phyloP scores from a whole-genome alignment of 371 early-diverging fungal genomes.

The Amoeboaphelidium protococcarum region DNA sequence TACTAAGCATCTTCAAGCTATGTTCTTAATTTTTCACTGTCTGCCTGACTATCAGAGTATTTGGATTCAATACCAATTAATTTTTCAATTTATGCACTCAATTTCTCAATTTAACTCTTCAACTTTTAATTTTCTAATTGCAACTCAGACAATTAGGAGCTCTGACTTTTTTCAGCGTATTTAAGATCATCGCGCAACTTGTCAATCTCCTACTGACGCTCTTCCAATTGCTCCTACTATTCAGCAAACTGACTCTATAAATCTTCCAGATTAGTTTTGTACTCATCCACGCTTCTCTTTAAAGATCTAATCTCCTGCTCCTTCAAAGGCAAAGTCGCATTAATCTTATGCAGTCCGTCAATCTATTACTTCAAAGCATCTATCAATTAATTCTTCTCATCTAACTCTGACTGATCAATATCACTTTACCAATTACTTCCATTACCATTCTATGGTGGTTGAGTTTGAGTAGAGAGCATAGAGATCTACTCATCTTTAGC shows the following conservation, averaged over 20 bases:
- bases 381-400: neutral
- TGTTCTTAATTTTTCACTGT: too few relatives aligned
- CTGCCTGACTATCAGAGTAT: too few relatives aligned
- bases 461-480: too few relatives aligned
- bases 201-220: neutral
- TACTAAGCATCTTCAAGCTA: too few relatives aligned
- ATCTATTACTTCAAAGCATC: neutral
- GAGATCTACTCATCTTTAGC: too few relatives aligned
- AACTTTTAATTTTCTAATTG: too few relatives aligned
- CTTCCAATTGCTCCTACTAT: neutral
- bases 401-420: constrained; percentile 8
- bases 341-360: neutral
- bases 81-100: too few relatives aligned
- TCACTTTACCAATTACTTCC: too few relatives aligned
- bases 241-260: neutral
- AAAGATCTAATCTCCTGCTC: neutral
- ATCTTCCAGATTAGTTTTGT: neutral
- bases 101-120: too few relatives aligned
- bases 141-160: too few relatives aligned
- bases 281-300: neutral
- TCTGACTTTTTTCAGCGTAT: neutral
- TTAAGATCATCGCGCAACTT: neutral
- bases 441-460: too few relatives aligned
- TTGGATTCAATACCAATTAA: too few relatives aligned
- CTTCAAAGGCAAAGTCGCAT: neutral